A percentile compares a stretch with the other conserved stretches of the same genome.
Conservation (phyloP, 768 basidiomycete species). For the Termitomyces eurrhizus region DNA sequence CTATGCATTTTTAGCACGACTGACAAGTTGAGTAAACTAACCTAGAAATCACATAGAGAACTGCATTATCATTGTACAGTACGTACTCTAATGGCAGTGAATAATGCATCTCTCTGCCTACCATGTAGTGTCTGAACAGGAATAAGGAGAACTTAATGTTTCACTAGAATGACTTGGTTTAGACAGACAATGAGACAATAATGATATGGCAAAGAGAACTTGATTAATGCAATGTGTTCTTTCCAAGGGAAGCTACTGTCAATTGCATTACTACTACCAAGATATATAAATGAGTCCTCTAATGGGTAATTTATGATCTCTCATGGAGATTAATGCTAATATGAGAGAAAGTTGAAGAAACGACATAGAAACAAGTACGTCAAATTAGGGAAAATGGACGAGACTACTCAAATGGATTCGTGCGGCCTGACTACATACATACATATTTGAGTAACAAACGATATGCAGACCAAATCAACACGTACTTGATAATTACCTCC, state of each 20-base stretch:
- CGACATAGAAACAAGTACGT: not conserved
- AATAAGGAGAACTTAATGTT: too few species aligned
- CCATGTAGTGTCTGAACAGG: too few species aligned
- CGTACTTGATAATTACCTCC: conserved; percentile 68
- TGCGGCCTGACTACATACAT: conserved; percentile 58
- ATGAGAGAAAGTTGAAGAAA: not conserved
- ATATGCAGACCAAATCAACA: not conserved
- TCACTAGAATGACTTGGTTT: too few species aligned
- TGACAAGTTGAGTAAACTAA: too few species aligned
- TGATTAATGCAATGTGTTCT: not conserved
- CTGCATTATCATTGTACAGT: too few species aligned
- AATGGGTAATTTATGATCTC: not conserved
- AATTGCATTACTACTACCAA: not conserved
- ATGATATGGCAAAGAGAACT: too few species aligned
- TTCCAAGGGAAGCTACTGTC: not conserved
- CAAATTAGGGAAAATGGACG: not conserved
- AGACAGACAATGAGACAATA: too few species aligned
- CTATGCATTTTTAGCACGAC: too few species aligned
- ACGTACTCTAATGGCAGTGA: too few species aligned
- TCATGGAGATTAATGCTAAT: not conserved
- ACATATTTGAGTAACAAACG: conserved; percentile 5
- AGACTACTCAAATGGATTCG: conserved; percentile 56
- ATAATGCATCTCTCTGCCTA: too few species aligned
- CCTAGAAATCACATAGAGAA: too few species aligned
- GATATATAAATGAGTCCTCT: not conserved